Conservation (phyloP, 257 asterid species). For the Solanum sitiens region DNA sequence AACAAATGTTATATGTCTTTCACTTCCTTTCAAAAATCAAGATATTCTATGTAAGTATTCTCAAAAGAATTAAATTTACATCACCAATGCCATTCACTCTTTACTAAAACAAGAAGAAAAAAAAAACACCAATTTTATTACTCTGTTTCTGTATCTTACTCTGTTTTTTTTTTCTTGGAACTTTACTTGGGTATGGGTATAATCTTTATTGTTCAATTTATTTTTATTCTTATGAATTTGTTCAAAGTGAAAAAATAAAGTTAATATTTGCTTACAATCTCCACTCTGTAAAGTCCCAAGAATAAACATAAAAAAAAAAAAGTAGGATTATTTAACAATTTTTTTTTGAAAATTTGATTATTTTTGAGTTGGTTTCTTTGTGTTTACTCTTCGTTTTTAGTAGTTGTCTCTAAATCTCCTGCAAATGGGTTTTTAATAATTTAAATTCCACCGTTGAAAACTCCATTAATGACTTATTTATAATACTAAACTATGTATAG, state of each 20-base stretch:
- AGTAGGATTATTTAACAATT: neutral
- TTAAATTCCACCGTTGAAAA: conserved; percentile 7
- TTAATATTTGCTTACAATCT: neutral
- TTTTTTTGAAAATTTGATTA: neutral
- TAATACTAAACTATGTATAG: conserved; percentile 6
- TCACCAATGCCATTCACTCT: conserved; percentile 14
- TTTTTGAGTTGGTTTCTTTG: conserved; percentile 6
- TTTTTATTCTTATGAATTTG: neutral
- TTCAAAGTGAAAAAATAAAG: neutral
- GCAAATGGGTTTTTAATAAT: conserved; percentile 38
- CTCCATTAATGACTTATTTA: conserved; percentile 14
- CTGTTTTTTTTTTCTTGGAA: neutral
- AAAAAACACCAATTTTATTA: neutral
- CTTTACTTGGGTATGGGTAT: neutral
- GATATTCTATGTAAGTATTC: conserved; percentile 20
- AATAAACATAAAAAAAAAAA: neutral
- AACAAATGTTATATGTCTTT: neutral
- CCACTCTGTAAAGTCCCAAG: conserved; percentile 49
- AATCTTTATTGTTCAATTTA: neutral
- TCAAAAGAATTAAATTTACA: neutral
- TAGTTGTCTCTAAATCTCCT: conserved; percentile 49
- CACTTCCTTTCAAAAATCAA: neutral
- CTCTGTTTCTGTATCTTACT: neutral
- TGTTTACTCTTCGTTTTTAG: conserved; percentile 13
- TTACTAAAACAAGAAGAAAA: neutral